Conservation (phyloP, 2,329 filamentous ascomycete species). For the Pseudocercospora fijiensis region DNA sequence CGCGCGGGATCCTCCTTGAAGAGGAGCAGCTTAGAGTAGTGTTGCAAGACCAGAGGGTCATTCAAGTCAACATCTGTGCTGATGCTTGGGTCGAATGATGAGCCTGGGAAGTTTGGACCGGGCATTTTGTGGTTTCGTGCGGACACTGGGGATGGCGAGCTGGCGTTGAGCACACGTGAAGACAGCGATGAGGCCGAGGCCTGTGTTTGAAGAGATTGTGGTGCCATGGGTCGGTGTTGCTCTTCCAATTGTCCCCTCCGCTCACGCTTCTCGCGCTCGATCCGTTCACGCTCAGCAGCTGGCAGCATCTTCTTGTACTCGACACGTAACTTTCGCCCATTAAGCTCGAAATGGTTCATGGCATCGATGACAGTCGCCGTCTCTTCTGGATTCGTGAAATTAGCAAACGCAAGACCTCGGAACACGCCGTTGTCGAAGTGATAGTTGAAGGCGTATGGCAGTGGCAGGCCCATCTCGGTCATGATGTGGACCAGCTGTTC, state of each 20-base stretch:
- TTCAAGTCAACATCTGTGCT: slow-evolving; percentile 78
- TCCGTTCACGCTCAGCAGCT: slow-evolving; percentile 87
- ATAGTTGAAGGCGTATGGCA: slow-evolving; percentile 99
- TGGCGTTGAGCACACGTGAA: slow-evolving; percentile 54
- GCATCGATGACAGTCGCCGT: slow-evolving; percentile 88
- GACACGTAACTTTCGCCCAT: slow-evolving; percentile 89
- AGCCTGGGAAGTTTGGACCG: slow-evolving; percentile 34
- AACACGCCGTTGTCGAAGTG: slow-evolving; percentile 99
- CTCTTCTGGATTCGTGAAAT: slow-evolving; percentile 94
- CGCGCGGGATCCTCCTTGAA: slow-evolving; percentile 79
- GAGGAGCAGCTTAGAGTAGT: slow-evolving; percentile 84
- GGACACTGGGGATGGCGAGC: slow-evolving; percentile 67
- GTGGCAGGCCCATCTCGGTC: slow-evolving; percentile 87
- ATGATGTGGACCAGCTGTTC: slow-evolving; percentile 90
- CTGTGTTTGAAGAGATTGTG: slow-evolving; percentile 72
- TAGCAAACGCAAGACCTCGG: slow-evolving; percentile 91
- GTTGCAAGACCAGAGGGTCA: slow-evolving; percentile 79
- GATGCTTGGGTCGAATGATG: slow-evolving; percentile 20
- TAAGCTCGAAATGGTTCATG: slow-evolving; percentile 93
- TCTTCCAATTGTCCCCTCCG: slow-evolving; percentile 94
- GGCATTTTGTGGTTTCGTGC: slow-evolving; percentile 50
- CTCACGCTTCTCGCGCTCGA: slow-evolving; percentile 95
- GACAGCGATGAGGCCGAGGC: slow-evolving; percentile 79
- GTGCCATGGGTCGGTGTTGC: slow-evolving; percentile 75
- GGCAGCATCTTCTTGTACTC: slow-evolving; percentile 99